Conservation (phyloP, 352 stramenopile species). For the Phytophthora multivora region DNA sequence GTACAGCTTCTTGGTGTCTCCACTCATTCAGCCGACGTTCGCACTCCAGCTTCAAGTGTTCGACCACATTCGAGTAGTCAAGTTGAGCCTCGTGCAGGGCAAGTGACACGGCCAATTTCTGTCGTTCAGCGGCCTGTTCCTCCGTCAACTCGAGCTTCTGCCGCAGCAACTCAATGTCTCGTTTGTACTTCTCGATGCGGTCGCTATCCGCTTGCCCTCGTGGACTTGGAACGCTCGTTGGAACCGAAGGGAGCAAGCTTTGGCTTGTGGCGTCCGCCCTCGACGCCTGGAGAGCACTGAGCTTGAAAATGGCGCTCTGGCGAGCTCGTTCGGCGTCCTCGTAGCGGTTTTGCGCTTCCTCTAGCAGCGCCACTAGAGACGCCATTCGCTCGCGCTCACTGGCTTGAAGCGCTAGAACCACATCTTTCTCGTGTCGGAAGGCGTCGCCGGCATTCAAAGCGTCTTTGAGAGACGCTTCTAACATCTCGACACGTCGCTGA, state of each 20-base stretch:
- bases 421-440: constrained; percentile 41
- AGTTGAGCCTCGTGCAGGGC: constrained; percentile 51
- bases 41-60: constrained; percentile 56
- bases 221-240: constrained; percentile 2
- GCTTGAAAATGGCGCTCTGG: constrained; percentile 65
- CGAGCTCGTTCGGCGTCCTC: constrained; percentile 62
- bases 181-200: constrained; percentile 68
- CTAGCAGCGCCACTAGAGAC: constrained; percentile 36
- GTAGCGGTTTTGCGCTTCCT: constrained; percentile 48
- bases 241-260: constrained; percentile 21
- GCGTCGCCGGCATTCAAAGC: constrained; percentile 31
- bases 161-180: constrained; percentile 65
- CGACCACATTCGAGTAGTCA: constrained; percentile 49
- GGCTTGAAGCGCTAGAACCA: constrained; percentile 33
- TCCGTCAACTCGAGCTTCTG: constrained; percentile 59
- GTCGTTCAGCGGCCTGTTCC: constrained; percentile 55
- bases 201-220: constrained; percentile 22
- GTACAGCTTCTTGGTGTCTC: constrained; percentile 59
- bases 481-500: constrained; percentile 37
- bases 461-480: constrained; percentile 42
- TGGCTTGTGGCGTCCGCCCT: constrained; percentile 34
- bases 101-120: constrained; percentile 55
- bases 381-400: constrained; percentile 45
- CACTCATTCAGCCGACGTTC: constrained; percentile 55
- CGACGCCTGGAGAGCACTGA: constrained; percentile 60